Conservation (phyloP, 805 yeast genomes). For the Metschnikowia sp. region DNA sequence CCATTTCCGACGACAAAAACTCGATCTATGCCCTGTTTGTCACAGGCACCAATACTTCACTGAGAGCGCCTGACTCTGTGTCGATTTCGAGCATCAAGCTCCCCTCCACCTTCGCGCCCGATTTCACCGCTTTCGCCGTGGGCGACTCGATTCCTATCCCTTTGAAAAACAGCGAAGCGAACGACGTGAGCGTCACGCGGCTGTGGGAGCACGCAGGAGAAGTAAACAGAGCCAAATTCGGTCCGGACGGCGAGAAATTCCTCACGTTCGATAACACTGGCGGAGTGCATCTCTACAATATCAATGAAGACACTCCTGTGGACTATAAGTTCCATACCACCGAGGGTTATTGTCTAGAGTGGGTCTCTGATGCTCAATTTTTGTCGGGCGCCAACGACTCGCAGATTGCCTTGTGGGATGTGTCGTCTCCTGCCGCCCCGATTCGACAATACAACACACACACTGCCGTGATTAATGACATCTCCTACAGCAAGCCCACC, state of each 20-base stretch:
- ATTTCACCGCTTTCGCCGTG: slow-evolving; percentile 22
- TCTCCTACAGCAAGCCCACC: slow-evolving; percentile 51
- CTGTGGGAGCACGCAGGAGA: slow-evolving; percentile 65
- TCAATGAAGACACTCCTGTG: slow-evolving; percentile 15
- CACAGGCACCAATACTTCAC: slow-evolving; percentile 47
- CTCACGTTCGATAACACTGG: slow-evolving; percentile 58
- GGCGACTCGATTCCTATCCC: slow-evolving; percentile 21
- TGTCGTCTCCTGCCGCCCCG: slow-evolving; percentile 44
- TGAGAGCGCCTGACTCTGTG: slow-evolving; percentile 41
- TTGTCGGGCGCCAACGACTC: slow-evolving; percentile 66
- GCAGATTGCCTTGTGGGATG: slow-evolving; percentile 70
- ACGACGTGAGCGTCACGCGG: slow-evolving; percentile 37
- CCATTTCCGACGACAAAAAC: slow-evolving; percentile 24
- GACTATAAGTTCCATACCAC: slow-evolving; percentile 53
- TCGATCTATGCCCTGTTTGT: slow-evolving; percentile 38
- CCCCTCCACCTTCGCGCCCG: slow-evolving; percentile 49
- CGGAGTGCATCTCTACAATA: slow-evolving; percentile 43
- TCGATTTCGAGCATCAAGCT: slow-evolving; percentile 42
- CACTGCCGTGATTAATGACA: slow-evolving; percentile 59
- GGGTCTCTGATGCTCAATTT: slow-evolving; percentile 51
- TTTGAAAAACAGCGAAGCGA: slow-evolving; percentile 23
- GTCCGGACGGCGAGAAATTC: slow-evolving; percentile 45
- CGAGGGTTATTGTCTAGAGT: slow-evolving; percentile 71
- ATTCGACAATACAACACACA: slow-evolving; percentile 48
- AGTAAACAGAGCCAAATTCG: slow-evolving; percentile 57